A percentile compares a stretch with the other conserved stretches of the same genome.
Conservation (phyloP, 768 basidiomycete species). For the Boletus rufocinnamomeus region DNA sequence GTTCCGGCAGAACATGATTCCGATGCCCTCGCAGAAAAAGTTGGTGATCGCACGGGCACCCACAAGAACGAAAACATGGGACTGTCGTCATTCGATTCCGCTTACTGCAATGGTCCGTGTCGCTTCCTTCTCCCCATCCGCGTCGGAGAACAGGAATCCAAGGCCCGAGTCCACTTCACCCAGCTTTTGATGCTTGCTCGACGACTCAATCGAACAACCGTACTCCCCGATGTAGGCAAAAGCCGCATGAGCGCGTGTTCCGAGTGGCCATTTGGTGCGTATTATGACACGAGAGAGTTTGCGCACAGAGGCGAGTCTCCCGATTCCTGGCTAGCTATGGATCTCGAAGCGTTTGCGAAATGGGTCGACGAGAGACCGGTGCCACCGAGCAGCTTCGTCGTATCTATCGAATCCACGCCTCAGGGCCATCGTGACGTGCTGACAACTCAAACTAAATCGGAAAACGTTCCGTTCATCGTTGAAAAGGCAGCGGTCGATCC, state of each 20-base stretch:
- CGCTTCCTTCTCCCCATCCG: no score
- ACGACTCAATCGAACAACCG: slow-evolving; percentile 54
- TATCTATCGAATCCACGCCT: slow-evolving; percentile 35
- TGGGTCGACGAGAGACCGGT: no score
- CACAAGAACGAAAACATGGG: not conserved
- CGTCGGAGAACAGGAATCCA: no score
- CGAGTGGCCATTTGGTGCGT: slow-evolving; percentile 48
- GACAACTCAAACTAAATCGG: not conserved
- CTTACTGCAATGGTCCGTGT: slow-evolving; percentile 35
- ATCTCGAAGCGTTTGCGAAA: no score
- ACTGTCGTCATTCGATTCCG: slow-evolving; percentile 18
- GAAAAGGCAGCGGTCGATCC: slow-evolving; percentile 11
- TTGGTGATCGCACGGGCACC: not conserved
- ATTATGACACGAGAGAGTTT: slow-evolving; percentile 45
- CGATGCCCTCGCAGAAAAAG: not conserved
- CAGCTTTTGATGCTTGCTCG: slow-evolving; percentile 53
- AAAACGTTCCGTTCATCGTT: slow-evolving; percentile 3
- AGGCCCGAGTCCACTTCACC: slow-evolving; percentile 53
- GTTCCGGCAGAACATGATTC: slow-evolving; percentile 31
- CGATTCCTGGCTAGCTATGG: no score
- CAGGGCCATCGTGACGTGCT: slow-evolving; percentile 6
- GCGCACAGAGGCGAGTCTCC: no score
- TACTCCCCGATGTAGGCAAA: slow-evolving; percentile 61
- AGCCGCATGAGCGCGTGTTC: slow-evolving; percentile 56
- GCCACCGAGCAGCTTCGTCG: slow-evolving; percentile 40